These are phyloP conservation scores for Podosphaera fusca DNA, from an alignment of 2,329 filamentous ascomycete genomes.

Conservation along the genomic window DNA sequence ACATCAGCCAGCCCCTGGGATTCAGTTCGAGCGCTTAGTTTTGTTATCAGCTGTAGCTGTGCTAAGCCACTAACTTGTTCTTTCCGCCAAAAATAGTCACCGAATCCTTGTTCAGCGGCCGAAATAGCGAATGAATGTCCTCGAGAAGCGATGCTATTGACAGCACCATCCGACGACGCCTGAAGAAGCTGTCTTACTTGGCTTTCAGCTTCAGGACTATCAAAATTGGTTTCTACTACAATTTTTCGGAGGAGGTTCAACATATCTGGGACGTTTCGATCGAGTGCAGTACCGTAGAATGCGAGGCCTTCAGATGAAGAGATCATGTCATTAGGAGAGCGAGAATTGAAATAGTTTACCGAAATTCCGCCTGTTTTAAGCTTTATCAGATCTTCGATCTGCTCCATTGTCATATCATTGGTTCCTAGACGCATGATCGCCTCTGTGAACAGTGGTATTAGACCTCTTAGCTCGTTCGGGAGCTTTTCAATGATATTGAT, in stretches of 20 bases:
- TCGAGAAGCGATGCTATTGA: conserved; percentile 77
- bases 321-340: conserved; percentile 49
- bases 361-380: conserved; percentile 83
- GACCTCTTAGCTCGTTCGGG: conserved; percentile 59
- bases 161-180: conserved; percentile 64
- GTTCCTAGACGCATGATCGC: conserved; percentile 86
- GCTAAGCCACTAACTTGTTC: conserved; percentile 82
- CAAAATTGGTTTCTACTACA: conserved; percentile 74
- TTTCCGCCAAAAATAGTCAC: conserved; percentile 43
- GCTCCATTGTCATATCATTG: conserved; percentile 68
- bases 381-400: conserved; percentile 88
- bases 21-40: conserved; percentile 48
- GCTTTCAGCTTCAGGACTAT: conserved; percentile 53
- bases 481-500: conserved; percentile 60
- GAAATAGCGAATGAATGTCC: conserved; percentile 73
- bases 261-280: conserved; percentile 79
- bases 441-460: conserved; percentile 80
- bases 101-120: conserved; percentile 61
- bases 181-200: conserved; percentile 75
- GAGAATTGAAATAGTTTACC: conserved; percentile 61
- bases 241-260: conserved; percentile 63
- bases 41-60: conserved; percentile 66
- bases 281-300: conserved; percentile 68
- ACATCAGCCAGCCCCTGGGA: conserved; percentile 50
- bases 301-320: conserved; percentile 59